phyloP scores from a whole-genome alignment of 805 yeast species.

The Yarrowia keelungensis region DNA sequence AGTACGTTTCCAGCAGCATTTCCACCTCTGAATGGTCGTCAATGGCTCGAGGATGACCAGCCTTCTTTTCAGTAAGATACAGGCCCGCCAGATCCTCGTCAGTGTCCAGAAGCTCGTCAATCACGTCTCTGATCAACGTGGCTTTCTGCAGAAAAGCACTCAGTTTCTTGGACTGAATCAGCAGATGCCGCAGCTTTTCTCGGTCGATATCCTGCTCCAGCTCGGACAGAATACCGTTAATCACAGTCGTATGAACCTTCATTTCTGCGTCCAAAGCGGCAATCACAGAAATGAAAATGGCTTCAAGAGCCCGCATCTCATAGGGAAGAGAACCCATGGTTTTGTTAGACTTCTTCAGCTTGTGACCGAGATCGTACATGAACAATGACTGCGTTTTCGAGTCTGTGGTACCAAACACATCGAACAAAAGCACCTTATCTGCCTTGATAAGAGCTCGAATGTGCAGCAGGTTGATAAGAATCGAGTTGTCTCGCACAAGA shows the following conservation, averaged over 20 bases:
- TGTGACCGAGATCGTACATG: constrained; percentile 78
- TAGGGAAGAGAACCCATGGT: constrained; percentile 67
- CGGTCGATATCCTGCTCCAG: constrained; percentile 84
- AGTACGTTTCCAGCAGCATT: constrained; percentile 86
- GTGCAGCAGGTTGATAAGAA: constrained; percentile 81
- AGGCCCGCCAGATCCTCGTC: constrained; percentile 85
- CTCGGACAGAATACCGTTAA: constrained; percentile 74
- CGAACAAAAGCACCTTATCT: constrained; percentile 83
- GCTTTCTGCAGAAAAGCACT: constrained; percentile 87
- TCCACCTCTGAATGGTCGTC: constrained; percentile 70
- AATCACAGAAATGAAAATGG: constrained; percentile 80
- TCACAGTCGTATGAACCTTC: constrained; percentile 80
- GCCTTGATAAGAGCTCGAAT: constrained; percentile 88
- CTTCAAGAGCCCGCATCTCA: constrained; percentile 89
- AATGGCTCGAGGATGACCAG: constrained; percentile 52
- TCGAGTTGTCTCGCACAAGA: constrained; percentile 76
- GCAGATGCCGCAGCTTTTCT: constrained; percentile 73
- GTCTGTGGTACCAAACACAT: constrained; percentile 66
- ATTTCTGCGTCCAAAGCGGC: constrained; percentile 83
- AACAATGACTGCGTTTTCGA: constrained; percentile 75
- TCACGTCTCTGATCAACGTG: constrained; percentile 75
- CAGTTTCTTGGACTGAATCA: constrained; percentile 84
- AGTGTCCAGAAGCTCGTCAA: constrained; percentile 84
- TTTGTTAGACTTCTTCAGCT: constrained; percentile 56
- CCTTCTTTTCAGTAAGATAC: constrained; percentile 65